These are phyloP conservation scores for Aegilops tauschii DNA, from an alignment of 176 grass and related monocot genomes.

Conservation along the genomic window DNA sequence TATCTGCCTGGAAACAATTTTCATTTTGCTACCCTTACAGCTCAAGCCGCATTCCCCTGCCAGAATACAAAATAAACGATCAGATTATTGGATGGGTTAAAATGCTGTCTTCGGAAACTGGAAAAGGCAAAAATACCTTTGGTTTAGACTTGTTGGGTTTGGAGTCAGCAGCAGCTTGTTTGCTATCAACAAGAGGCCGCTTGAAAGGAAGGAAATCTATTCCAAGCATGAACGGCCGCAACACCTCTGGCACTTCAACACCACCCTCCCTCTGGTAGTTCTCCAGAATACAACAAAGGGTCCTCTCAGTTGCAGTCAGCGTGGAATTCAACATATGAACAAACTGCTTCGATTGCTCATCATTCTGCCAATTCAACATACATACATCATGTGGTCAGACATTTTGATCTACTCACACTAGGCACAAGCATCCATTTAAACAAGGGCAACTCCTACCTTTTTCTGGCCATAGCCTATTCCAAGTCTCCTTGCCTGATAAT, in stretches of 20 bases:
- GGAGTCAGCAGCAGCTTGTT: slow-evolving; percentile 38
- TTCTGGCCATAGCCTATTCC: slow-evolving; percentile 94
- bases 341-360: slow-evolving; percentile 94
- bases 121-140: slow-evolving; percentile 27
- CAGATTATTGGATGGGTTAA: neutral
- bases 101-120: neutral
- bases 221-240: slow-evolving; percentile 69
- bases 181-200: slow-evolving; percentile 46
- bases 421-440: neutral
- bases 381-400: neutral
- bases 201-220: slow-evolving; percentile 79
- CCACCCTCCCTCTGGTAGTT: slow-evolving; percentile 73
- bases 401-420: neutral
- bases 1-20: neutral
- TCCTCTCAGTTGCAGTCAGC: slow-evolving; percentile 91
- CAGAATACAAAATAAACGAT: neutral
- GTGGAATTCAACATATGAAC: slow-evolving; percentile 97
- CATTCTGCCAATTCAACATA: slow-evolving; percentile 53
- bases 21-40: neutral
- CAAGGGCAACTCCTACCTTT: slow-evolving; percentile 44
- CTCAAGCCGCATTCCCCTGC: slow-evolving; percentile 47
- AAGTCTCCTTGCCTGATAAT: slow-evolving; percentile 90
- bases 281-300: slow-evolving; percentile 82
- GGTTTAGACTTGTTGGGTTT: slow-evolving; percentile 74
- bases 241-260: slow-evolving; percentile 71